Base-by-base conservation (phyloP, 2,329 filamentous ascomycete species). In the Amauroascus niger region DNA sequence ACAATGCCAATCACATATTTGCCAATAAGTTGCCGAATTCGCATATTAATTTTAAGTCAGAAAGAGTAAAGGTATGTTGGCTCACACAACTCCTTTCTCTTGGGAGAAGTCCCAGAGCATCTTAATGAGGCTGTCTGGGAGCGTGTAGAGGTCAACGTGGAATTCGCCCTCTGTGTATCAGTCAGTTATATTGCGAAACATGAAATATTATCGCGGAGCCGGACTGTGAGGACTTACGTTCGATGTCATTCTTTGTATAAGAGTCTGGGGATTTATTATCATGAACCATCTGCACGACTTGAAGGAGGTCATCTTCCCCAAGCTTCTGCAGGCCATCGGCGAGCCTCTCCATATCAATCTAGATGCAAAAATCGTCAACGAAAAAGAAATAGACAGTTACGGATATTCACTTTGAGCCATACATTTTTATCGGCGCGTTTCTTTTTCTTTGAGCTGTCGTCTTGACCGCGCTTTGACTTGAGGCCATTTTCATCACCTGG, bases 201-300 rank as follows among this genome's bases (percentile, higher is more conserved):
- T 20, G 24, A 13, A 11, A 43, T 22, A 18, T n/a, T 6, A 9
- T 39, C 6, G 14, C 9, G 4, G 30, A 14, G 11, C 16, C 24
- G 39, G 9, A 16, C n/a, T n/a, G n/a, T 16, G n/a, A 11, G n/a
- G 51, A 79, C 85, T 74, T 74, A 95, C 88, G 86, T 65, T 98
- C 93, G 55, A 96, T 81, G 70, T 98, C 94, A 64, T 96, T 97
- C 75, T 95, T 90, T 48, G 91, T 95, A 73, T 95, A 97, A 1
- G 91, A 96, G 59, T 95, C 89, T 5, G 88, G 81, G 1, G 82
- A 84, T 77, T 97, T 97, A 74, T 96, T 88, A 73, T 98, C 93
- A 70, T 97, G 93, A 58, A 98, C 91, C 81, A 98, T 85, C 74
- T 97, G 91, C 57, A 98, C 94, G 22, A 97, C 88, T 62, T 93